Evolutionary conservation across 164 flowering plant genomes (phyloP).

Genomic region (Warburgia ugandensis): DNA sequence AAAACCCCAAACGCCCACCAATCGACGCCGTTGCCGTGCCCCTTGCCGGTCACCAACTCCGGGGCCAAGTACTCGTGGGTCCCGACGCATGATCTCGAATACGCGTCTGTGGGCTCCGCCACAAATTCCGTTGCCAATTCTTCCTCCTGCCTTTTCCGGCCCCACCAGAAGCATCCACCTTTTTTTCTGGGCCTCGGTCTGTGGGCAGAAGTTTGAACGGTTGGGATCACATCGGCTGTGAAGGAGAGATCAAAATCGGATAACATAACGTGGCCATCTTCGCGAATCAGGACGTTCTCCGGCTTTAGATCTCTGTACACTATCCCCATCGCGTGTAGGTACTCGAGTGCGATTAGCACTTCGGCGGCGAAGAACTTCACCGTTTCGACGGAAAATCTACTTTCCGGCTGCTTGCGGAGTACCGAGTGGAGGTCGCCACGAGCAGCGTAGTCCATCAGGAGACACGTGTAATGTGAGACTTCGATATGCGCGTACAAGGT

Average conservation of each 20-base stretch:
- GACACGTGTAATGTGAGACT: constrained; percentile 64
- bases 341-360: constrained; percentile 86
- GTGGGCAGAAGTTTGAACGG: constrained; percentile 9
- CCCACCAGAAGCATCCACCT: constrained; percentile 10
- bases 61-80: constrained; percentile 95
- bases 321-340: constrained; percentile 82
- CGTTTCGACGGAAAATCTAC: constrained; percentile 36
- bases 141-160: not conserved
- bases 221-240: constrained; percentile 51
- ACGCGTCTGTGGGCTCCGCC: constrained; percentile 74
- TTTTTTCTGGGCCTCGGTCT: not conserved
- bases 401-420: constrained; percentile 39
- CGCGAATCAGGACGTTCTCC: constrained; percentile 76
- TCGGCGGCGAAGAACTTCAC: constrained; percentile 87
- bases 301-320: constrained; percentile 91
- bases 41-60: constrained; percentile 58
- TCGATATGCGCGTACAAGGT: constrained; percentile 74
- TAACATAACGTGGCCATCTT: constrained; percentile 91
- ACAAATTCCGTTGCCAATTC: constrained; percentile 38
- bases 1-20: constrained; percentile 98
- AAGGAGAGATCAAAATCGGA: constrained; percentile 91
- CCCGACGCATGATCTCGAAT: constrained; percentile 70
- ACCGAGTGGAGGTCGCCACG: constrained; percentile 68
- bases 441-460: constrained; percentile 72
- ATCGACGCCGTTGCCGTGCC: constrained; percentile 83